phyloP scores from a whole-genome alignment of 768 basidiomycete genomes.

The Leucocoprinus birnbaumii region DNA sequence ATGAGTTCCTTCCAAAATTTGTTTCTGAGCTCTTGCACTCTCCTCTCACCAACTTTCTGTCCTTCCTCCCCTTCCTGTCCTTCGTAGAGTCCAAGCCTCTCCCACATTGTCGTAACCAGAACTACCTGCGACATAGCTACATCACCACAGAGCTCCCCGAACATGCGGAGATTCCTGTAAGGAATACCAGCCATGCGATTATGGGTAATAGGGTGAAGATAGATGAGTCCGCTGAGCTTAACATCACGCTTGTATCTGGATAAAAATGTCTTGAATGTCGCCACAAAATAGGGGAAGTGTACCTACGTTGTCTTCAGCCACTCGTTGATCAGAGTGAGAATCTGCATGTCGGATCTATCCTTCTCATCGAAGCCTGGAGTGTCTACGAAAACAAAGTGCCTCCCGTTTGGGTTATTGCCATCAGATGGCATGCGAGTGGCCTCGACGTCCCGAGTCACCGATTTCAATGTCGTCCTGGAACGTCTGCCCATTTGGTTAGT shows the following conservation, averaged over 20 bases:
- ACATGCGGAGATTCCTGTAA: constrained; percentile 28
- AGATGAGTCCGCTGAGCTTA: constrained; percentile 33
- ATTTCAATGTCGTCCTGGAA: not conserved
- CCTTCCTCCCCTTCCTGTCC: too few species aligned
- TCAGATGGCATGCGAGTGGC: not conserved
- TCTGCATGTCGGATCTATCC: constrained; percentile 16
- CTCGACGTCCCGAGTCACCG: not conserved
- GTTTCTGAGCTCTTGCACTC: constrained; percentile 25
- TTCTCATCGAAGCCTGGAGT: constrained; percentile 27
- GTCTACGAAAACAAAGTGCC: constrained; percentile 23
- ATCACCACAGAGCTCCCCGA: constrained; percentile 25
- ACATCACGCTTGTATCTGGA: constrained; percentile 21
- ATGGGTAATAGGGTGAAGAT: constrained; percentile 37
- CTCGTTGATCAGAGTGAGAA: constrained; percentile 19
- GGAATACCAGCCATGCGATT: constrained; percentile 31
- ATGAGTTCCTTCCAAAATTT: constrained; percentile 28
- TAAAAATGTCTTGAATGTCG: constrained; percentile 7
- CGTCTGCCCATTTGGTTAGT: not conserved
- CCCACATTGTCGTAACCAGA: constrained; percentile 39
- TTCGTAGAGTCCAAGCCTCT: constrained; percentile 20
- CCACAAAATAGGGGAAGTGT: too few species aligned
- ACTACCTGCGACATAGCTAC: constrained; percentile 25
- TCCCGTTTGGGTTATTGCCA: not conserved
- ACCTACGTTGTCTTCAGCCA: constrained; percentile 17
- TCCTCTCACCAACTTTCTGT: constrained; percentile 15